Evolutionary conservation across 495 filamentous ascomycete species (phyloP).

Genomic region (Delitschia confertaspora): DNA sequence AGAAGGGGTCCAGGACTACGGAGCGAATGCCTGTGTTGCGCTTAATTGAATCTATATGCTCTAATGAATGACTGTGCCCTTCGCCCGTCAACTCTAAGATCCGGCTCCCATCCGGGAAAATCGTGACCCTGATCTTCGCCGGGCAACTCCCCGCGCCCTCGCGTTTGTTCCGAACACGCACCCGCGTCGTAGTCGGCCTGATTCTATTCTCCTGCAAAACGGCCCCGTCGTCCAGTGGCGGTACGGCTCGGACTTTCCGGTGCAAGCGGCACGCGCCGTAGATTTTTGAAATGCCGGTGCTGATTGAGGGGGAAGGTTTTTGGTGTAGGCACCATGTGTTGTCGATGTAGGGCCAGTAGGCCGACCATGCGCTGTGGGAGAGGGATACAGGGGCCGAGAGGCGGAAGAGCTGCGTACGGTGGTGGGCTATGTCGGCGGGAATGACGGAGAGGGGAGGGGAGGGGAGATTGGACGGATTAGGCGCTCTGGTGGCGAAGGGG

Average conservation of each 20-base stretch:
- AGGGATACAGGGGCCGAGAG: slow-evolving; percentile 20
- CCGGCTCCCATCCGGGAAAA: slow-evolving; percentile 11
- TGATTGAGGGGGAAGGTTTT: slow-evolving; percentile 6
- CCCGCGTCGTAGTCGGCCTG: too few species aligned
- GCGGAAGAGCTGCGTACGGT: slow-evolving; percentile 23
- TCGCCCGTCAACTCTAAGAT: slow-evolving; percentile 13
- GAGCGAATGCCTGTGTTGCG: slow-evolving; percentile 10
- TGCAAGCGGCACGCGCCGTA: slow-evolving; percentile 18
- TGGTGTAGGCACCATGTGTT: slow-evolving; percentile 23
- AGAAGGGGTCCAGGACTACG: slow-evolving; percentile 22
- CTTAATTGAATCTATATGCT: slow-evolving; percentile 22
- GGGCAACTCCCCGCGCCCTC: slow-evolving; percentile 22
- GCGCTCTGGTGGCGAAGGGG: background rate
- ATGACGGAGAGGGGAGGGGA: slow-evolving; percentile 17
- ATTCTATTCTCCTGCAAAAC: slow-evolving; percentile 6
- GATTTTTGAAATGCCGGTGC: slow-evolving; percentile 15
- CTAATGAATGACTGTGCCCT: slow-evolving; percentile 10
- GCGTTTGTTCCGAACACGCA: slow-evolving; percentile 8
- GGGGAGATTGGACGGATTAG: background rate
- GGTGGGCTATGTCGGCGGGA: slow-evolving; percentile 14
- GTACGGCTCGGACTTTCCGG: slow-evolving; percentile 14
- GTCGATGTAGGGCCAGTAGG: slow-evolving; percentile 23
- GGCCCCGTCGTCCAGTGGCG: too few species aligned
- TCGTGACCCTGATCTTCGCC: slow-evolving; percentile 18
- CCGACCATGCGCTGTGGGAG: slow-evolving; percentile 9